These are phyloP conservation scores for Fusarium lateritium DNA, from an alignment of 2,329 filamentous ascomycete genomes.

Conservation along the genomic window DNA sequence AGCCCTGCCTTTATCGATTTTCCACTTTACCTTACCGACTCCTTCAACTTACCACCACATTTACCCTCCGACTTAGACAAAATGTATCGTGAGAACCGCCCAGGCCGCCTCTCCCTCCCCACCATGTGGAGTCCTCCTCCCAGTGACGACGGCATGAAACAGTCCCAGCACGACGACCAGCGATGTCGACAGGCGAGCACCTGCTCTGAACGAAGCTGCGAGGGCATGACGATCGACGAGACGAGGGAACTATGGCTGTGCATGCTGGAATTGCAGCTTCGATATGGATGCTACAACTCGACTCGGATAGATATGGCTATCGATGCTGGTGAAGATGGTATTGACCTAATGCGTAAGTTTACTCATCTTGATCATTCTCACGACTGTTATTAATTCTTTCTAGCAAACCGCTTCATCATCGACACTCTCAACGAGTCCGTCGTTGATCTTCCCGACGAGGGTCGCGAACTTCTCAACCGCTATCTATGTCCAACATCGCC, in stretches of 20 bases:
- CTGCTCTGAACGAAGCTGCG: constrained; percentile 52
- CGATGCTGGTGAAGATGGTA: constrained; percentile 57
- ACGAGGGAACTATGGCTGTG: constrained; percentile 62
- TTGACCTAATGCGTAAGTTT: constrained; percentile 62
- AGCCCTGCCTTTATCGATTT: constrained; percentile 1
- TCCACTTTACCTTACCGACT: neutral
- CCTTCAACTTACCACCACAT: neutral
- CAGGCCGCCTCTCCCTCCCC: constrained; percentile 40
- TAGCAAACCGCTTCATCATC: constrained; percentile 59
- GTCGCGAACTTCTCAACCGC: constrained; percentile 54
- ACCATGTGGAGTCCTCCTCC: constrained; percentile 39
- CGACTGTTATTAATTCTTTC: neutral
- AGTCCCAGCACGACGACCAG: constrained; percentile 25
- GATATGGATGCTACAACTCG: constrained; percentile 65
- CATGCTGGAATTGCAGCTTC: constrained; percentile 64
- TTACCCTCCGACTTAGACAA: constrained; percentile 9
- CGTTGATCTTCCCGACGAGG: constrained; percentile 55
- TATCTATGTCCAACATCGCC: constrained; percentile 43
- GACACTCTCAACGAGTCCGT: constrained; percentile 58
- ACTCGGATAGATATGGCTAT: constrained; percentile 64
- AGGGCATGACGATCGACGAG: constrained; percentile 56
- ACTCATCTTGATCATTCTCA: neutral
- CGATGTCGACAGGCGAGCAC: constrained; percentile 48
- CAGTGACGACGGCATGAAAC: constrained; percentile 35
- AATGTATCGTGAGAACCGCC: constrained; percentile 47